Evolutionary conservation across 164 flowering plant species (phyloP).

Genomic region (Brasenia schreberi): DNA sequence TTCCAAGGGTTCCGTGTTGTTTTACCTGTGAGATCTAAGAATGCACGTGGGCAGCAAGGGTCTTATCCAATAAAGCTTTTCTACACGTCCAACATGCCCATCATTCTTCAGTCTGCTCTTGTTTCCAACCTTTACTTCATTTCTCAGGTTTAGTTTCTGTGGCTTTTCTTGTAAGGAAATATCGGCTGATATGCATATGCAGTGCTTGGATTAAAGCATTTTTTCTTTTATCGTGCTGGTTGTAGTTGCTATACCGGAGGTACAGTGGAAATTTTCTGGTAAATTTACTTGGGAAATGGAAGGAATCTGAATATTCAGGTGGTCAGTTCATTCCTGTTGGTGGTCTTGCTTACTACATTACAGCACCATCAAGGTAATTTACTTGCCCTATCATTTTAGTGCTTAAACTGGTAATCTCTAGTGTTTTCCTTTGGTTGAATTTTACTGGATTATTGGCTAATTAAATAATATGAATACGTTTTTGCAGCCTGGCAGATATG

Average conservation of each 20-base stretch:
- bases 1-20: conserved; percentile 47
- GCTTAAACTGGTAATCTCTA: no score
- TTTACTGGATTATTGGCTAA: conserved; percentile 36
- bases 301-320: conserved; percentile 38
- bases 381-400: no score
- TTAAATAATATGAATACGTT: conserved; percentile 19
- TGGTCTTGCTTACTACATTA: conserved; percentile 7
- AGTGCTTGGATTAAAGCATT: no score
- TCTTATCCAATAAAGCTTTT: conserved; percentile 44
- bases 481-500: conserved; percentile 37
- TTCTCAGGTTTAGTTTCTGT: no score
- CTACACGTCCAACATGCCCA: conserved; percentile 53
- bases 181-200: no score
- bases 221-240: no score
- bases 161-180: no score
- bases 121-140: conserved; percentile 43
- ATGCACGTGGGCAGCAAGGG: conserved; percentile 8
- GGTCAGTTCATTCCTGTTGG: conserved; percentile 40
- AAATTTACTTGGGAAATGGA: conserved; percentile 36
- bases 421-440: no score
- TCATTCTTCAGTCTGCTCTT: conserved; percentile 46
- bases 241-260: no score
- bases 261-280: conserved; percentile 43
- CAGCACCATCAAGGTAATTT: not conserved
- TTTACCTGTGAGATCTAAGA: conserved; percentile 41